Evolutionary conservation across 2,329 filamentous ascomycete genomes (phyloP), one percentile per base, ranked within the genome.

Genomic region (Colletotrichum endophyticum): DNA sequence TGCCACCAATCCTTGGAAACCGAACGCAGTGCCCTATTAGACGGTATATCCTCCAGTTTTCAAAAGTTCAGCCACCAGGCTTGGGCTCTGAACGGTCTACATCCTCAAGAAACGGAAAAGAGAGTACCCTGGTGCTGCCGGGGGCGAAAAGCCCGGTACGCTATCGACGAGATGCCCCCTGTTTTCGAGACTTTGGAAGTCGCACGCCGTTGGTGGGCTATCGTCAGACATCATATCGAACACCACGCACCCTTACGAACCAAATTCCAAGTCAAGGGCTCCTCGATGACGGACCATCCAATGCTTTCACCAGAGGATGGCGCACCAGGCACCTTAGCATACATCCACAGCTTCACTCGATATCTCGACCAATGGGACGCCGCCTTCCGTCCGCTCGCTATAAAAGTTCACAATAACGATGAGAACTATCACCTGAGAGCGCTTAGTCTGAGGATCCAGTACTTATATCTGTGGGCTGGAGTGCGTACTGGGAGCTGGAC

Each of bases 111-210:
- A 27, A 73, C 69, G 8, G 25, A 44, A 4, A 16, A 11, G 13
- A 28, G 57, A 6, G 64, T 76, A 3, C 73, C 73, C 3, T 76
- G 73, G 73, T 76, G 73, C 62, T 76, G 73, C 2, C 49, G 73
- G 8, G 73, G 73, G 2, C 53, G 19, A 4, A 67, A n/a, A 13
- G 13, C 28, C 28, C 49, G 39, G 7, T 75, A 75, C 27, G 73
- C 73, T 9, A 63, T 73, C 25, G 53, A 75, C 12, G 73, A 75
- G 27, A 75, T 75, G 62, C 73, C 73, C 11, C 5, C 19, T 16
- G n/a, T 25, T 9, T 75, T 75, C 13, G 36, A 62, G 3, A 75
- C 34, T 13, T 34, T 75, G 5, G 73, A 72, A 6, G 34, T 19
- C 11, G 73, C 73, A 3, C 53, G 63, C 13, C 28, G 32, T 15